These are phyloP conservation scores for rapeseed (Brassica napus) DNA, from an alignment of 345 rosid genomes.

Conservation along the genomic window Da-Ae NC_063451.1:42644001-42644500, in stretches of 20 bases:
- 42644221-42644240: constrained; percentile 36
- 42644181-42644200: constrained; percentile 48
- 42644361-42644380: constrained; percentile 26
- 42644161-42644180: constrained; percentile 64
- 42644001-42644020: constrained; percentile 35
- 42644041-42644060: constrained; percentile 51
- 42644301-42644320: constrained; percentile 30
- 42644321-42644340: constrained; percentile 11
- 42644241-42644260: not conserved
- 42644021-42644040: constrained; percentile 41
- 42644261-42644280: constrained; percentile 2
- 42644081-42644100: constrained; percentile 41
- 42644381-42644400: constrained; percentile 21
- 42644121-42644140: constrained; percentile 36
- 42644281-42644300: not conserved
- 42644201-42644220: constrained; percentile 53
- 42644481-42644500: not conserved
- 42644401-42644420: not conserved
- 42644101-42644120: constrained; percentile 45
- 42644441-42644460: constrained; percentile 2
- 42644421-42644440: not conserved
- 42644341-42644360: constrained; percentile 31
- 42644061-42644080: constrained; percentile 48
- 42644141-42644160: constrained; percentile 46
- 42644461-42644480: not conserved